phyloP scores from a whole-genome alignment of 495 filamentous ascomycete species.

The Stereocaulon alpinum region DNA sequence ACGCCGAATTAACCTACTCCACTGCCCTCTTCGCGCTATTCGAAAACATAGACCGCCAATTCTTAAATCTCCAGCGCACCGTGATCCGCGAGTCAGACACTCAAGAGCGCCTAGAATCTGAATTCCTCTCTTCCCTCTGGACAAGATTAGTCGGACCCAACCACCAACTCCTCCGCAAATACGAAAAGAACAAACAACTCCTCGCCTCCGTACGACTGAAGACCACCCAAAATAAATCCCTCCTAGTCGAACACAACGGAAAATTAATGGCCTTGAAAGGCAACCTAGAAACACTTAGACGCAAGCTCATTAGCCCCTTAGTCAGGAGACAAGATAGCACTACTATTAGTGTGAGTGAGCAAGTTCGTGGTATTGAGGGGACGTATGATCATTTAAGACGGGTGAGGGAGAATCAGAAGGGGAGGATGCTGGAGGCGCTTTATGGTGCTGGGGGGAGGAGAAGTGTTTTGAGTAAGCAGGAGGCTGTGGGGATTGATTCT shows the following conservation, averaged over 20 bases:
- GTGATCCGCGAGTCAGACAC: conserved; percentile 70
- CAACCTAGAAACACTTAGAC: conserved; percentile 64
- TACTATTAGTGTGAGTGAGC: conserved; percentile 56
- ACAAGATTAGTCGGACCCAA: conserved; percentile 68
- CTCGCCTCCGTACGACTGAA: conserved; percentile 66
- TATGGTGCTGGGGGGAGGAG: conserved; percentile 48
- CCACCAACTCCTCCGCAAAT: conserved; percentile 63
- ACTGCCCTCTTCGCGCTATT: conserved; percentile 72
- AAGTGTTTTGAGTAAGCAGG: conserved; percentile 17
- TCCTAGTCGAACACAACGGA: conserved; percentile 73
- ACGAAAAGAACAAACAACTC: conserved; percentile 70
- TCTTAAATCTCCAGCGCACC: conserved; percentile 76
- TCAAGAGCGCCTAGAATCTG: conserved; percentile 67
- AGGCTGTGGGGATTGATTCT: conserved; percentile 13
- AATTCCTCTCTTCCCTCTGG: conserved; percentile 77
- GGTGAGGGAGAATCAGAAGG: conserved; percentile 67
- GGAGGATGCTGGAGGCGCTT: conserved; percentile 69
- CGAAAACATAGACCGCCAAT: conserved; percentile 77
- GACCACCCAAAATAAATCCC: conserved; percentile 75
- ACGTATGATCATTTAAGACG: conserved; percentile 64
- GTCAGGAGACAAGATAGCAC: conserved; percentile 53
- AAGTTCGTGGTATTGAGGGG: conserved; percentile 70
- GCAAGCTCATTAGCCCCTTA: conserved; percentile 71
- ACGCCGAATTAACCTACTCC: conserved; percentile 66
- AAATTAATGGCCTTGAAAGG: conserved; percentile 69